A percentile compares a stretch with the other conserved stretches of the same genome.
phyloP scores from a whole-genome alignment of 2,329 filamentous ascomycete species.

The Exophiala viscosa region DNA sequence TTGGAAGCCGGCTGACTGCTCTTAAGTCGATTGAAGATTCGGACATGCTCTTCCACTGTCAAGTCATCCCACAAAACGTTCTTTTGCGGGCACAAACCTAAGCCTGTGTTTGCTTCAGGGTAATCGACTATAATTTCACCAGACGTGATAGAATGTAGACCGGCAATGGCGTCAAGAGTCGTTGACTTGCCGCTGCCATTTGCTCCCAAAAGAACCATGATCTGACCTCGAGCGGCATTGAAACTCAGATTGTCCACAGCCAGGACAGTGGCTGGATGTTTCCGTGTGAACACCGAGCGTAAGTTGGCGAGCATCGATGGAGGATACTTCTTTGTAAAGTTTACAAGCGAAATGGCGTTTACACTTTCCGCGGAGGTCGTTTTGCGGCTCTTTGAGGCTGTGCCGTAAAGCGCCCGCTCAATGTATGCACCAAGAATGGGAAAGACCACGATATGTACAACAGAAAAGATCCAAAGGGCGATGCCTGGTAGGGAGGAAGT shows the following conservation, averaged over 20 bases:
- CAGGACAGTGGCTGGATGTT: constrained; percentile 62
- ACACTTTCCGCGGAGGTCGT: constrained; percentile 29
- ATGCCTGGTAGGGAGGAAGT: constrained; percentile 70
- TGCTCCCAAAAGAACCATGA: constrained; percentile 79
- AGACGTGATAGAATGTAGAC: constrained; percentile 70
- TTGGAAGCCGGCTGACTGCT: constrained; percentile 15
- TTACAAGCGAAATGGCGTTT: constrained; percentile 60
- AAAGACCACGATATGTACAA: constrained; percentile 74
- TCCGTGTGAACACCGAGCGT: constrained; percentile 47
- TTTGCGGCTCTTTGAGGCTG: constrained; percentile 60
- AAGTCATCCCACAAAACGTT: constrained; percentile 91
- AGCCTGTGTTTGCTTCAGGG: constrained; percentile 69
- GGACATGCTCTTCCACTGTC: constrained; percentile 79
- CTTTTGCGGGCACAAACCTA: constrained; percentile 87
- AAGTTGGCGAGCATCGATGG: constrained; percentile 59
- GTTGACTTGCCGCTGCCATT: constrained; percentile 91
- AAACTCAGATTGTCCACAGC: constrained; percentile 74
- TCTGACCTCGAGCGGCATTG: constrained; percentile 70
- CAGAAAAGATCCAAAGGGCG: constrained; percentile 70
- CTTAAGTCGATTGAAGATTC: constrained; percentile 80
- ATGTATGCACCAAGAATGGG: constrained; percentile 70
- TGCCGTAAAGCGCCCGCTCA: constrained; percentile 72
- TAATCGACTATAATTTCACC: constrained; percentile 77
- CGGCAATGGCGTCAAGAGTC: constrained; percentile 81
- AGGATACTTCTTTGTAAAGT: constrained; percentile 74